Conservation (phyloP, 257 asterid genomes). For the Jasminum sambac region DNA sequence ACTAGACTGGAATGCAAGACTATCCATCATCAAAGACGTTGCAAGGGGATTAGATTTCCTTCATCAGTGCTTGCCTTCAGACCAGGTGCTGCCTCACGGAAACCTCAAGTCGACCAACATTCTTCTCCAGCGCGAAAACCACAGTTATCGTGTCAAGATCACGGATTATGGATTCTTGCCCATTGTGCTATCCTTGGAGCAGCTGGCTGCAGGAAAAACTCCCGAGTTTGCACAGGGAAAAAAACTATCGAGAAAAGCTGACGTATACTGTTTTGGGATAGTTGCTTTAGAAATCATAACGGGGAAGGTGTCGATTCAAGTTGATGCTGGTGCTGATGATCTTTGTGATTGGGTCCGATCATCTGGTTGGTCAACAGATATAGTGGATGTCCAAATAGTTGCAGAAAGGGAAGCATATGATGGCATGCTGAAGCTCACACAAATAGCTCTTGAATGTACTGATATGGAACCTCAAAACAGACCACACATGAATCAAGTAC, state of each 20-base stretch:
- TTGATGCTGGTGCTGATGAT: slow-evolving; percentile 28
- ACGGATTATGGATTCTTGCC: slow-evolving; percentile 63
- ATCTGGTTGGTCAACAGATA: slow-evolving; percentile 76
- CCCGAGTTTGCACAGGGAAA: slow-evolving; percentile 51
- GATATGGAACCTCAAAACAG: slow-evolving; percentile 47
- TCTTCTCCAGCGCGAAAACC: slow-evolving; percentile 26
- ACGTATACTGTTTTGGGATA: slow-evolving; percentile 69
- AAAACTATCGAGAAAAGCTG: slow-evolving; percentile 53
- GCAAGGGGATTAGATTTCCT: slow-evolving; percentile 54
- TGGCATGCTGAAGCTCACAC: slow-evolving; percentile 64
- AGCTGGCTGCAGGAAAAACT: slow-evolving; percentile 44
- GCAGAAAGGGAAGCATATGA: slow-evolving; percentile 61
- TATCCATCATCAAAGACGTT: slow-evolving; percentile 52
- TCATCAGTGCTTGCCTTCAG: slow-evolving; percentile 38
- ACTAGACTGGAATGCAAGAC: slow-evolving; percentile 57
- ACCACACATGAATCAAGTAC: slow-evolving; percentile 49
- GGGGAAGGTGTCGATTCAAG: slow-evolving; percentile 42
- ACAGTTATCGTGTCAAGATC: slow-evolving; percentile 39
- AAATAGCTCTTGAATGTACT: slow-evolving; percentile 65
- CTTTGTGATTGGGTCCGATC: slow-evolving; percentile 64
- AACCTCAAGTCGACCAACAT: slow-evolving; percentile 68
- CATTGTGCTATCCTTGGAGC: slow-evolving; percentile 31
- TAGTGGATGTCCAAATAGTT: slow-evolving; percentile 56
- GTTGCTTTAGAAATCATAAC: slow-evolving; percentile 61
- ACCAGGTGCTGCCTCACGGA: slow-evolving; percentile 56